Conservation (phyloP, 768 basidiomycete genomes). For the Leucosporidium scottii region DNA sequence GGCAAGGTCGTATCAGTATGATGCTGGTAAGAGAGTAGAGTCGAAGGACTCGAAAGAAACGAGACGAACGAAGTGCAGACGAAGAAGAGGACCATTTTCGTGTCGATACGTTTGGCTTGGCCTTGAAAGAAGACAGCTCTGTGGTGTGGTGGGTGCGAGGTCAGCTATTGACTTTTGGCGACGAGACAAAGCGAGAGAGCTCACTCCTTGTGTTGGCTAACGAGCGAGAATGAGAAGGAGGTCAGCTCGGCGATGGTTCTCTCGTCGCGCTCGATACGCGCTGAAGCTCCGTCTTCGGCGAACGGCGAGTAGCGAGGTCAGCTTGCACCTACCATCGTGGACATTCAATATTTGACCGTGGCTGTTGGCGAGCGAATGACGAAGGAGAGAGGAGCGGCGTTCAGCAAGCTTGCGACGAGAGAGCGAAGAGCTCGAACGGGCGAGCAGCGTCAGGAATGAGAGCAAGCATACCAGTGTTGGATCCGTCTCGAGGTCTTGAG, state of each 20-base stretch:
- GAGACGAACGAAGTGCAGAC: constrained; percentile 51
- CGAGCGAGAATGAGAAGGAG: not conserved
- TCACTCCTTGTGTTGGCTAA: constrained; percentile 35
- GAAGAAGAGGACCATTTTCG: constrained; percentile 87
- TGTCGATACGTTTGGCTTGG: constrained; percentile 93
- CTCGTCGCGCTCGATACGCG: not conserved
- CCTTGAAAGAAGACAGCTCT: constrained; percentile 94
- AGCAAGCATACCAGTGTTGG: constrained; percentile 62
- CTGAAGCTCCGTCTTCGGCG: not conserved
- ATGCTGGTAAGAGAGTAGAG: not conserved
- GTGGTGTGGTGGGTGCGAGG: constrained; percentile 3
- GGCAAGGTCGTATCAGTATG: not conserved
- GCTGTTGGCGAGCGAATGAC: constrained; percentile 46
- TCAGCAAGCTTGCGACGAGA: not conserved
- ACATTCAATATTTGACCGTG: constrained; percentile 75
- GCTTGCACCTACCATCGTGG: constrained; percentile 52
- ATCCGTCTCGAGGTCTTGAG: constrained; percentile 76
- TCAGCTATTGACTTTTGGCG: not conserved
- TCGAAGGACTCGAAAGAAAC: not conserved
- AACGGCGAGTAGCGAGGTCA: not conserved
- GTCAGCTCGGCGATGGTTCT: not conserved
- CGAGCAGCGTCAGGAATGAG: no score
- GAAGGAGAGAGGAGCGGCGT: no score
- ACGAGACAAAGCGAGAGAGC: not conserved
- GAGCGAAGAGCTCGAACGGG: constrained; percentile 1